Evolutionary conservation across 2,329 filamentous ascomycete genomes (phyloP).

Genomic region (Diaporthe caulivora): DNA sequence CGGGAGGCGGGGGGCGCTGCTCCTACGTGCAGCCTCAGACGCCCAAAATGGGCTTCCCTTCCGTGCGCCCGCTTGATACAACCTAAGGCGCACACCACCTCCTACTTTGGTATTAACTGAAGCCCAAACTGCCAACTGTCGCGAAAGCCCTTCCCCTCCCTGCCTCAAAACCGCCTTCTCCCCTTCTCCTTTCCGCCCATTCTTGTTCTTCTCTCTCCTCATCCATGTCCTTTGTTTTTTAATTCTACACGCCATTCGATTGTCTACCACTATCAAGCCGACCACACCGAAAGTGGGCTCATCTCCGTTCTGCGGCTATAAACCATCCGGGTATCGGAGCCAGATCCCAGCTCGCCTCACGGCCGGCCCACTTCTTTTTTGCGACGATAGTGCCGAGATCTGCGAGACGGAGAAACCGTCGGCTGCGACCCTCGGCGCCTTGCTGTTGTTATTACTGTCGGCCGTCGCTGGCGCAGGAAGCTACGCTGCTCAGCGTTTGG

Average conservation of each 20-base stretch:
- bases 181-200: neutral
- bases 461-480: constrained; percentile 1
- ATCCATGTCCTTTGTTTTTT: too few relatives aligned
- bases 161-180: neutral
- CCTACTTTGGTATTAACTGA: neutral
- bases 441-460: constrained; percentile 19
- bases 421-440: constrained; percentile 33
- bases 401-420: constrained; percentile 34
- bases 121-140: constrained; percentile 14
- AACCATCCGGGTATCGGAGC: constrained; percentile 33
- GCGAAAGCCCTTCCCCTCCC: neutral
- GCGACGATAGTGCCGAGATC: constrained; percentile 30
- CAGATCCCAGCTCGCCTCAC: constrained; percentile 34
- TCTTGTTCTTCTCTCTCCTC: neutral
- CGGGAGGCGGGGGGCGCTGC: neutral
- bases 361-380: constrained; percentile 29
- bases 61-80: constrained; percentile 21
- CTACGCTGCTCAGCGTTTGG: constrained; percentile 1
- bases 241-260: neutral
- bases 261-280: neutral
- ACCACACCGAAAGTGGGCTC: constrained; percentile 24
- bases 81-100: neutral
- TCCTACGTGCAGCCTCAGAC: neutral
- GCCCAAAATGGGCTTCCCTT: constrained; percentile 3
- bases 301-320: constrained; percentile 32